Base-by-base conservation (phyloP, 1,284 basidiomycete species). In the Xerocomus minutiporus region DNA sequence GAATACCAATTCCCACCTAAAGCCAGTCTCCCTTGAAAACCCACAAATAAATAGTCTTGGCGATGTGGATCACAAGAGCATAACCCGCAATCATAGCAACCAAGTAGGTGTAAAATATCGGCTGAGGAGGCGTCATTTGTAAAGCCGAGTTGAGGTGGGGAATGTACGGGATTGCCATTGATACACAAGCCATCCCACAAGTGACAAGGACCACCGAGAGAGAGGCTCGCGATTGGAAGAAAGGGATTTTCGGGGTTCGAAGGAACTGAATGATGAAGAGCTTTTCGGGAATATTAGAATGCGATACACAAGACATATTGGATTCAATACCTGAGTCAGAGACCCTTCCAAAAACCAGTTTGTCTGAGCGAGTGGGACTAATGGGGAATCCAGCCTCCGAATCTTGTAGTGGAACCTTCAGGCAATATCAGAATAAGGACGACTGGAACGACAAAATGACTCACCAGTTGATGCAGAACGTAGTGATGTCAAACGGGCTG, bases 241-340 rank as follows among this genome's bases (percentile, higher is more conserved):
- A 70, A 39, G 65, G 65, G 41, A 70, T 46, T 50, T 70, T 67
- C 41, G 46, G 55, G 7, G 65, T 67, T 50, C 65, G 60, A 8
- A 67, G 64, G 50, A 71, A 70, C 38, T 67, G 65, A 20, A 67
- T 71, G 32, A 67, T 67, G 32, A 67, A 67, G 25, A 67, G 62
- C 65, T 67, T 50, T 63, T n/a, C 20, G 17, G 9, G n/a, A 20
- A 2, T 7, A 20, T 67, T 12, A 60, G 32, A 4, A 40, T 15
- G 8, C 7, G 8, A 26, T 5, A 20, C 23, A n/a, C 20, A 9
- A 17, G 4, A 7, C 4, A 44, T 17, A 13, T 17, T 9, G 5
- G 12, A 31, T 34, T 25, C 17, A 55, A 45, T 64, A 67, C 65
- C 60, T 67, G 67, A 6, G 65, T 71, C 46, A 67, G 44, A 43